Percentiles rank a stretch among this genome's conserved stretches.
Conservation (phyloP, 2,329 filamentous ascomycete species). For the Aureobasidium subglaciale region DNA sequence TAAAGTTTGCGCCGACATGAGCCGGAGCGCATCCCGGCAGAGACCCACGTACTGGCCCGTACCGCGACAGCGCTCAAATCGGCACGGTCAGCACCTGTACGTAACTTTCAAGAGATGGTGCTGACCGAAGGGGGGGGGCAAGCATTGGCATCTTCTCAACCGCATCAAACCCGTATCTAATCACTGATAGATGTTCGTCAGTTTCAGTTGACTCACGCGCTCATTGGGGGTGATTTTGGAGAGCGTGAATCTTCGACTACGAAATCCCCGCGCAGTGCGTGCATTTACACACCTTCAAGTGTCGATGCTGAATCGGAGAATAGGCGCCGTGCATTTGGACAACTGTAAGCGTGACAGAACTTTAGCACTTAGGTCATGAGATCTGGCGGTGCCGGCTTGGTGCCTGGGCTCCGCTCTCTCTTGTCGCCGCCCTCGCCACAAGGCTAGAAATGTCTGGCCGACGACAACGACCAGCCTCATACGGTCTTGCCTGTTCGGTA, state of each 20-base stretch:
- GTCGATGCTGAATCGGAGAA: too few relatives aligned
- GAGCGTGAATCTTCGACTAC: too few relatives aligned
- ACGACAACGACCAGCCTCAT: background rate
- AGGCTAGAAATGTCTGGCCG: background rate
- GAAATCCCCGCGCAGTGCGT: too few relatives aligned
- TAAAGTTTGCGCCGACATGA: background rate
- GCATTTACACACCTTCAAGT: too few relatives aligned
- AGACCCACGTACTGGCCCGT: background rate
- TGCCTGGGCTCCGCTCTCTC: background rate
- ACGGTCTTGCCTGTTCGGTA: background rate
- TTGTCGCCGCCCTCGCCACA: background rate
- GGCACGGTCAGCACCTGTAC: background rate
- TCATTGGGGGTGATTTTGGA: too few relatives aligned
- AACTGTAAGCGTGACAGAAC: too few relatives aligned
- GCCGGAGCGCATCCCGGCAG: background rate
- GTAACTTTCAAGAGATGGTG: background rate
- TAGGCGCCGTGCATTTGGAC: too few relatives aligned
- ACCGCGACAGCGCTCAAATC: conserved; percentile 3
- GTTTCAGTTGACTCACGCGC: too few relatives aligned
- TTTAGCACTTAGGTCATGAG: too few relatives aligned
- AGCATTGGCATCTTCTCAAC: background rate
- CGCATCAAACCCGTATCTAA: background rate
- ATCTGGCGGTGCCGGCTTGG: too few relatives aligned
- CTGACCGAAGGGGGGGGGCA: background rate
- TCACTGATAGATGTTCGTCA: too few relatives aligned